Conservation (phyloP, 805 yeast genomes). For the Monosporozyma aerobia region DNA sequence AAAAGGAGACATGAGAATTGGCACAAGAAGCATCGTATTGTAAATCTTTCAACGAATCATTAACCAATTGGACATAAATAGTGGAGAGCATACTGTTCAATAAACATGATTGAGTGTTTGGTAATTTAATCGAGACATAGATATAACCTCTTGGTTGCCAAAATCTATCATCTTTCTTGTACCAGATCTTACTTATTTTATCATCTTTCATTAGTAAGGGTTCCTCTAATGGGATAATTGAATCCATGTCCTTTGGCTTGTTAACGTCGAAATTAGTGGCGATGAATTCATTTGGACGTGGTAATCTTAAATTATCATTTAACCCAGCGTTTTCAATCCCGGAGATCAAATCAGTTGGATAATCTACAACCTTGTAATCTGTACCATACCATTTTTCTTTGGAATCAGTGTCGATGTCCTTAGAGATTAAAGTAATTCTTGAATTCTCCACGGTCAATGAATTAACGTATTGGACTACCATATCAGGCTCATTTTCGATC, state of each 20-base stretch:
- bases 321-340: conserved; percentile 27
- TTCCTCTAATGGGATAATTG: conserved; percentile 31
- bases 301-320: conserved; percentile 43
- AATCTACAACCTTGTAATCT: conserved; percentile 45
- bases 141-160: conserved; percentile 81
- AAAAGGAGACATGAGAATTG: conserved; percentile 53
- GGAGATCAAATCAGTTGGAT: conserved; percentile 34
- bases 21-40: conserved; percentile 82
- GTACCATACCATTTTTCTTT: conserved; percentile 90
- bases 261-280: conserved; percentile 68
- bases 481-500: conserved; percentile 48
- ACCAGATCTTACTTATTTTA: conserved; percentile 60
- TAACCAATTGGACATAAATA: conserved; percentile 59
- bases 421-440: conserved; percentile 46
- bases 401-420: conserved; percentile 40
- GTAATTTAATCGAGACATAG: conserved; percentile 53
- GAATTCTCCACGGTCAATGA: conserved; percentile 51
- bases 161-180: conserved; percentile 80
- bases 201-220: conserved; percentile 55
- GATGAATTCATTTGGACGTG: conserved; percentile 69
- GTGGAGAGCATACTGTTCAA: conserved; percentile 48
- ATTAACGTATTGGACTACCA: conserved; percentile 41
- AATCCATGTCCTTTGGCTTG: conserved; percentile 29
- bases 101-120: conserved; percentile 53
- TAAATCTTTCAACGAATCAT: conserved; percentile 60